Conservation (phyloP, 148 eudicot species). For the Silene uniflora region DNA sequence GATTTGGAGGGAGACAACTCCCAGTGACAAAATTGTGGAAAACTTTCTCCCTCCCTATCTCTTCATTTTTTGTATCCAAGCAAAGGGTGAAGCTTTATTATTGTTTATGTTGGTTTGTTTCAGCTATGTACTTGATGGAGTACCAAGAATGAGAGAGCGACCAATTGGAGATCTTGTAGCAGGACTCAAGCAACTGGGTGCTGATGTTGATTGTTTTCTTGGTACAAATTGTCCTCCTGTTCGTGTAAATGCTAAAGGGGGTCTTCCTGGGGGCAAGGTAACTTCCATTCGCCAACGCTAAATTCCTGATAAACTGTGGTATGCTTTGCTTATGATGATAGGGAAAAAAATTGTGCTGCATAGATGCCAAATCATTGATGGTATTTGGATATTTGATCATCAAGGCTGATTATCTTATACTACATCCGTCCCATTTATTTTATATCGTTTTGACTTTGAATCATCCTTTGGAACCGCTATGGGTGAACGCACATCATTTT, state of each 20-base stretch:
- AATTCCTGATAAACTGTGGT: not conserved
- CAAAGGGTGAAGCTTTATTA: not conserved
- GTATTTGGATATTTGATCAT: not conserved
- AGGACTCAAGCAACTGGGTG: conserved; percentile 95
- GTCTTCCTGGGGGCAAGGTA: conserved; percentile 98
- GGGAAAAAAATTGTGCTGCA: too few relatives aligned
- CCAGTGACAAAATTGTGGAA: too few relatives aligned
- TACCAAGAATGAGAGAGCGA: conserved; percentile 98
- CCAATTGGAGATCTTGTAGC: conserved; percentile 91
- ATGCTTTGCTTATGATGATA: not conserved
- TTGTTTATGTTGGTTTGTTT: conserved; percentile 3
- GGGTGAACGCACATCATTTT: too few relatives aligned
- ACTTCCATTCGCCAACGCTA: not conserved
- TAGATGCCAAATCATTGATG: not conserved
- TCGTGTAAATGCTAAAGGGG: conserved; percentile 79
- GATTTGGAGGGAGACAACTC: not conserved
- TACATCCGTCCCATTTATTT: too few relatives aligned
- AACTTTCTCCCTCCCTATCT: not conserved
- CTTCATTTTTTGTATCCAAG: not conserved
- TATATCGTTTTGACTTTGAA: too few relatives aligned
- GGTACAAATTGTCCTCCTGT: conserved; percentile 98
- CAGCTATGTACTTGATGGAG: conserved; percentile 95
- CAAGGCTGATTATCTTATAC: not conserved
- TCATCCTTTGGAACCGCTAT: too few relatives aligned
- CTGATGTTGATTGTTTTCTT: conserved; percentile 86